Base-by-base conservation (phyloP, 208 protist genomes). In the Strigomonas galati region DNA sequence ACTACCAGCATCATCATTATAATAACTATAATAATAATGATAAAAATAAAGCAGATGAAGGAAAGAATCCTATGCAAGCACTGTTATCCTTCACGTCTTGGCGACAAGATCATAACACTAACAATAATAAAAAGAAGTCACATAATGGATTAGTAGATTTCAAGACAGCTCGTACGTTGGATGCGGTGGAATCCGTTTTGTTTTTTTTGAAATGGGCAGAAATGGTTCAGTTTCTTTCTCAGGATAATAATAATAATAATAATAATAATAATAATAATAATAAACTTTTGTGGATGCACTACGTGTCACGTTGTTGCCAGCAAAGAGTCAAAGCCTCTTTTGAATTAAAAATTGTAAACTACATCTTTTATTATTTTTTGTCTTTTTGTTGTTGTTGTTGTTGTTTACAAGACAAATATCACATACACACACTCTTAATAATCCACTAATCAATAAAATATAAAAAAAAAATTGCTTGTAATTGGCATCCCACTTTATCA, bases 381-480 rank as follows among this genome's bases (percentile, higher is more conserved):
- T 56, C 12, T 56, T 56, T 56, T n/a, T 24, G n/a, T 17, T 56
- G n/a, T n/a, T 80, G 10, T 66, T 83, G 56, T 28, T n/a, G n/a
- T n/a, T n/a, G n/a, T n/a, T n/a, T n/a, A n/a, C n/a, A n/a, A n/a
- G n/a, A n/a, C n/a, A n/a, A n/a, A n/a, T n/a, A n/a, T n/a, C n/a
- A n/a, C n/a, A n/a, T n/a, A n/a, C n/a, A n/a, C n/a, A n/a, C n/a
- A n/a, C n/a, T n/a, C n/a, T n/a, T n/a, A n/a, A n/a, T n/a, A n/a
- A n/a, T n/a, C n/a, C n/a, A n/a, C n/a, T n/a, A n/a, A n/a, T n/a
- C n/a, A n/a, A n/a, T n/a, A n/a, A n/a, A n/a, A n/a, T n/a, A n/a
- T n/a, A n/a, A n/a, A n/a, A n/a, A n/a, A n/a, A n/a, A n/a, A n/a
- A n/a, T n/a, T n/a, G n/a, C n/a, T n/a, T n/a, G n/a, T n/a, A n/a